Evolutionary conservation across 176 grass and related monocot species (phyloP), one percentile per base, ranked within the genome.

Genomic region (Carex cristatella): DNA sequence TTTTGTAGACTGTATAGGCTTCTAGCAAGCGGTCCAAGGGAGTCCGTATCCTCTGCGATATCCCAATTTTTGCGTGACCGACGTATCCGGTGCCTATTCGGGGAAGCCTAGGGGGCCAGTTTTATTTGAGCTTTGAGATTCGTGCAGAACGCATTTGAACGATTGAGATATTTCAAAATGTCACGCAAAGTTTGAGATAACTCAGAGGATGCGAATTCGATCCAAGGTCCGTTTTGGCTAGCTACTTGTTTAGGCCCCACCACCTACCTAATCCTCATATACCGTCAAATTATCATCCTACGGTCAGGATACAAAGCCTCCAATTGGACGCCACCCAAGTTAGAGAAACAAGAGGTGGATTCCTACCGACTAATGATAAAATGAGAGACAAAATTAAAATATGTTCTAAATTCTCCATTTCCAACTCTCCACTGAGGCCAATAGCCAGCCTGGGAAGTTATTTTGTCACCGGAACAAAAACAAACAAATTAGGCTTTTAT

Each of bases 221-320:
- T 60, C 5, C n/a, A 70, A 15, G 31, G 66, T 85, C 66, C 63
- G 83, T 75, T 16, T 85, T 85, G 83, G 65, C 49, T 56, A 85
- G 67, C 83, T 71, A 59, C 35, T 15, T 15, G 51, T 58, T 71
- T 2, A 42, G 51, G 35, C 32, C 82, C 27, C 65, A 74, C 83
- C 28, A 40, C 63, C 56, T 23, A 73, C 46, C 83, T 23, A 85
- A 55, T 69, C 18, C 64, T 55, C 28, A 38, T 6, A 12, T 7
- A 69, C 83, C 68, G 48, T 85, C 12, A 18, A 57, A 86, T 79
- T 6, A 31, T 46, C 54, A 79, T 79, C 84, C 33, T 10, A 77
- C 61, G 16, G 72, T 10, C 72, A n/a, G 14, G 11, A 64, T 63
- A 63, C 35, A 49, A 64, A 78, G 71, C 84, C 30, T 65, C 54